Percentiles rank a stretch among this genome's conserved stretches.
Conservation (phyloP, 495 filamentous ascomycete species). For the Aspergillus leporis region DNA sequence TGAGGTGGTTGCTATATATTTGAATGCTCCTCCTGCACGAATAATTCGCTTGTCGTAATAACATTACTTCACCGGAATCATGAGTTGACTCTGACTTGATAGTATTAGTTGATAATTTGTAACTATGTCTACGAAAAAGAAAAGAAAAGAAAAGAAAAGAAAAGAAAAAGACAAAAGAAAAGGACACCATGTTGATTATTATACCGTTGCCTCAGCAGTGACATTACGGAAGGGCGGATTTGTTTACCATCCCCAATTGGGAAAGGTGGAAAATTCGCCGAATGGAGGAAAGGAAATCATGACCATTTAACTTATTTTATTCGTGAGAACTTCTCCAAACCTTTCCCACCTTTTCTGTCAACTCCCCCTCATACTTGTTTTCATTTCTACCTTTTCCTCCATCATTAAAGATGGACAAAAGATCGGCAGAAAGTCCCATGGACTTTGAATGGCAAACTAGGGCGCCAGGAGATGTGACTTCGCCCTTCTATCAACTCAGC, state of each 20-base stretch:
- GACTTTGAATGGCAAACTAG: conserved; percentile 65
- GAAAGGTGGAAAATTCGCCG: conserved; percentile 21
- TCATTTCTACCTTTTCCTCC: conserved; percentile 14
- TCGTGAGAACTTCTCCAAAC: neutral
- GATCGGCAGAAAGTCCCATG: conserved; percentile 64
- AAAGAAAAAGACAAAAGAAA: too few species aligned
- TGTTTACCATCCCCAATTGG: conserved; percentile 27
- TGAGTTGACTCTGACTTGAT: too few species aligned
- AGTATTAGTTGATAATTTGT: too few species aligned
- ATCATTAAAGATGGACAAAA: conserved; percentile 36
- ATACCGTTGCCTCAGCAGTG: too few species aligned
- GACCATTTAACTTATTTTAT: neutral
- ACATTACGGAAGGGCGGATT: neutral
- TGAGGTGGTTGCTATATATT: too few species aligned
- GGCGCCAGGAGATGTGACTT: conserved; percentile 56
- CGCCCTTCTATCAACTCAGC: conserved; percentile 57
- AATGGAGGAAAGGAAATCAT: conserved; percentile 8
- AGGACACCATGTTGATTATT: too few species aligned
- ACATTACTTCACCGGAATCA: too few species aligned
- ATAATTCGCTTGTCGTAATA: too few species aligned
- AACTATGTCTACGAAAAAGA: too few species aligned
- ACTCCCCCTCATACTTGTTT: conserved; percentile 5
- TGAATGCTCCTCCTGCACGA: too few species aligned
- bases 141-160: too few species aligned
- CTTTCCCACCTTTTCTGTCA: conserved; percentile 4